Evolutionary conservation across 2,329 filamentous ascomycete genomes (phyloP).

Genomic region (Diaporthe destruens): DNA sequence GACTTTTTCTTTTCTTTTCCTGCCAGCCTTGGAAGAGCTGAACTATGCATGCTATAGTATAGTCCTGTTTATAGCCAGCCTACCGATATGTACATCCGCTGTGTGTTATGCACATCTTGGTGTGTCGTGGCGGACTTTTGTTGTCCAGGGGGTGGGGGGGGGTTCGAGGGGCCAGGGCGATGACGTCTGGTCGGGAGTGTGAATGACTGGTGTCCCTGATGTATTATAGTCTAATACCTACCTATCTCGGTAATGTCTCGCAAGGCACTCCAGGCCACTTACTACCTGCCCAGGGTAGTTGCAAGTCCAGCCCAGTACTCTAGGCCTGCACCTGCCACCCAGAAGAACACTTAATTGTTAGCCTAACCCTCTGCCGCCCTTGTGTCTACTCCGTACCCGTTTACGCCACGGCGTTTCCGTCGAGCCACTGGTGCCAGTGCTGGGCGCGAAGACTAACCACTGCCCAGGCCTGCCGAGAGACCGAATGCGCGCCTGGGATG

Average conservation of each 20-base stretch:
- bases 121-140: slow-evolving; percentile 4
- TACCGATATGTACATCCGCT: background rate
- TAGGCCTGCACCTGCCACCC: background rate
- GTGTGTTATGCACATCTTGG: background rate
- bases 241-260: too few species aligned
- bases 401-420: slow-evolving; percentile 19
- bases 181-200: slow-evolving; percentile 26
- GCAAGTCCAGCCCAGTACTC: background rate
- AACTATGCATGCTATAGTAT: background rate
- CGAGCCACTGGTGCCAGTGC: slow-evolving; percentile 6
- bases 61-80: slow-evolving; percentile 3
- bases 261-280: slow-evolving; percentile 22
- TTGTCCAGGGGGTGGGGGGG: background rate
- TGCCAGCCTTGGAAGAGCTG: slow-evolving; percentile 26
- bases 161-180: slow-evolving; percentile 3
- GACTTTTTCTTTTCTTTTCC: background rate
- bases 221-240: background rate
- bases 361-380: background rate
- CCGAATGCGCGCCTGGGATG: slow-evolving; percentile 24
- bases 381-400: background rate
- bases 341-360: background rate
- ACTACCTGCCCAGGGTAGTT: background rate
- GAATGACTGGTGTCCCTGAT: slow-evolving; percentile 29
- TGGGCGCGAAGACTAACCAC: slow-evolving; percentile 8
- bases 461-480: slow-evolving; percentile 23